phyloP scores from a whole-genome alignment of 108 stramenopile genomes.

The Fragilaria crotonensis region DNA sequence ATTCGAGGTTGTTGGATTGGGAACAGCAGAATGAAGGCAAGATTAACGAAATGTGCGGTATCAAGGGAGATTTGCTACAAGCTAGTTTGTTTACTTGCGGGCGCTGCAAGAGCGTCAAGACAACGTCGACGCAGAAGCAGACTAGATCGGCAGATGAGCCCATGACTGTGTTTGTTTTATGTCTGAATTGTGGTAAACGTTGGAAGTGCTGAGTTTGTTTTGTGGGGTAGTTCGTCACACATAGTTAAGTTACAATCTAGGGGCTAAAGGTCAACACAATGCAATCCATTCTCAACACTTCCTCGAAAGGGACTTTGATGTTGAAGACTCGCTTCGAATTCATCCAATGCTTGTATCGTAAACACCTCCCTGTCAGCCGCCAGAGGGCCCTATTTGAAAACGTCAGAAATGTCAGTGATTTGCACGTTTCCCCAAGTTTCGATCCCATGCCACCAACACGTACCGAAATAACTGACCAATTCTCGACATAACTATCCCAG shows the following conservation, averaged over 20 bases:
- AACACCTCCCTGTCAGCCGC: no score
- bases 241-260: no score
- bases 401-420: no score
- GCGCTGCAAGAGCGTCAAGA: constrained; percentile 92
- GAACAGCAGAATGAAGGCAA: constrained; percentile 81
- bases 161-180: constrained; percentile 96
- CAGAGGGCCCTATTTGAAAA: no score
- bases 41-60: constrained; percentile 88
- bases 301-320: not conserved
- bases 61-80: constrained; percentile 79
- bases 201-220: constrained; percentile 71
- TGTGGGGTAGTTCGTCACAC: no score
- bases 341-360: not conserved
- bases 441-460: no score
- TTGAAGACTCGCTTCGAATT: not conserved
- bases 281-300: not conserved
- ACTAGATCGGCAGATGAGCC: constrained; percentile 98
- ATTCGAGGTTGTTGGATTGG: constrained; percentile 81
- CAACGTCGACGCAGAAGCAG: constrained; percentile 95
- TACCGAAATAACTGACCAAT: not conserved
- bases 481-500: not conserved
- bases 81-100: constrained; percentile 92
- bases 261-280: not conserved
- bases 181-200: constrained; percentile 89
- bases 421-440: no score